Percentiles rank a stretch among this genome's conserved stretches.
Conservation (phyloP, 176 grass and related monocot genomes). For the Eragrostis nindensis region DNA sequence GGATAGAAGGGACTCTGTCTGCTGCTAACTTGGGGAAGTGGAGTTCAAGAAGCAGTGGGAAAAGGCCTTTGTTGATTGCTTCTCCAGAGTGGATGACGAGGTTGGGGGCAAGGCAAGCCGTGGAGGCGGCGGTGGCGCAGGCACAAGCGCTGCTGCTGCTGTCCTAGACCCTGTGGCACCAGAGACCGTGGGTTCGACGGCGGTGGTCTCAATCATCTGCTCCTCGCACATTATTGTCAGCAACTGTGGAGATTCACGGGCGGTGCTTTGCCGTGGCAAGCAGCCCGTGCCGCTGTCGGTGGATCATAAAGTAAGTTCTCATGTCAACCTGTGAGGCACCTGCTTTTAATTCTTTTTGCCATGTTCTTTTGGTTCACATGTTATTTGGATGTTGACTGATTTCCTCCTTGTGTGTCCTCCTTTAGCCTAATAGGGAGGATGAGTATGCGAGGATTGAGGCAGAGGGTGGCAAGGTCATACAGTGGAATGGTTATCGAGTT, state of each 20-base stretch:
- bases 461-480: constrained; percentile 89
- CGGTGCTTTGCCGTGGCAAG: constrained; percentile 88
- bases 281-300: constrained; percentile 72
- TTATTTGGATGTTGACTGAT: constrained; percentile 40
- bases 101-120: constrained; percentile 45
- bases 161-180: constrained; percentile 52
- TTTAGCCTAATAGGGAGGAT: constrained; percentile 97
- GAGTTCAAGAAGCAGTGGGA: constrained; percentile 85
- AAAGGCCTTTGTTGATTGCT: constrained; percentile 64
- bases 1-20: constrained; percentile 34
- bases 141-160: not conserved
- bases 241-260: constrained; percentile 86
- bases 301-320: constrained; percentile 83
- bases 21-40: constrained; percentile 27
- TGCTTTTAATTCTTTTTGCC: constrained; percentile 28
- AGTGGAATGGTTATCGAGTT: constrained; percentile 98
- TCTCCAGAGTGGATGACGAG: constrained; percentile 67
- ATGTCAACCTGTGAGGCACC: not conserved
- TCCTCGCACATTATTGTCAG: constrained; percentile 88
- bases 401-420: constrained; percentile 15
- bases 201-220: constrained; percentile 75
- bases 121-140: not conserved
- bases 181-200: constrained; percentile 82
- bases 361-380: constrained; percentile 42
- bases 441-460: constrained; percentile 91